Percentiles rank a stretch among this genome's conserved stretches.
phyloP scores from a whole-genome alignment of 371 early-diverging fungal genomes.

The Lichtheimia ramosa region DNA sequence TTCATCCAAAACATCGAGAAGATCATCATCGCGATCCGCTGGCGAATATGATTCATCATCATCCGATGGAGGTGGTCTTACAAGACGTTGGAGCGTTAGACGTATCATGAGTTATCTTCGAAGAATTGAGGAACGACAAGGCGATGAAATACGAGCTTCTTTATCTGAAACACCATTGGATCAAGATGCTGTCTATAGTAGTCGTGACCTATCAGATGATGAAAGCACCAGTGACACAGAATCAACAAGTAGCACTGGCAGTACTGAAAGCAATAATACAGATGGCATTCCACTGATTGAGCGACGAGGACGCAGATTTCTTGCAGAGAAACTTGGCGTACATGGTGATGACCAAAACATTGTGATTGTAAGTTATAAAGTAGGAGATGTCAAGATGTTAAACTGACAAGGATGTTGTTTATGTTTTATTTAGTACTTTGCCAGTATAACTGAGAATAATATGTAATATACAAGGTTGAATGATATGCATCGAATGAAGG shows the following conservation, averaged over 20 bases:
- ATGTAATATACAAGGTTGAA: background rate
- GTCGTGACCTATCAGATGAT: background rate
- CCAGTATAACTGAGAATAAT: conserved; percentile 12
- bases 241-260: background rate
- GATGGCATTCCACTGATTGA: conserved; percentile 34
- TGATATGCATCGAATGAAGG: no score
- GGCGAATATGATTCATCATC: conserved; percentile 12
- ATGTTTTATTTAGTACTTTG: conserved; percentile 6
- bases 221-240: conserved; percentile 1
- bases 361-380: conserved; percentile 33
- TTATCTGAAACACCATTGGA: background rate
- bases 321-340: conserved; percentile 32
- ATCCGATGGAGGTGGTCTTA: conserved; percentile 7
- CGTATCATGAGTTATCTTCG: conserved; percentile 41
- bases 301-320: conserved; percentile 31
- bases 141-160: background rate
- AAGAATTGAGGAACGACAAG: conserved; percentile 29
- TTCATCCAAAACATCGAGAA: background rate
- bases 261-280: conserved; percentile 9
- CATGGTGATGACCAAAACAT: conserved; percentile 52
- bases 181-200: background rate
- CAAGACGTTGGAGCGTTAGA: conserved; percentile 41
- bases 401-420: background rate
- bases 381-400: background rate
- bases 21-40: background rate